Conservation (phyloP, 257 asterid genomes). For the Solanum arcanum region DNA sequence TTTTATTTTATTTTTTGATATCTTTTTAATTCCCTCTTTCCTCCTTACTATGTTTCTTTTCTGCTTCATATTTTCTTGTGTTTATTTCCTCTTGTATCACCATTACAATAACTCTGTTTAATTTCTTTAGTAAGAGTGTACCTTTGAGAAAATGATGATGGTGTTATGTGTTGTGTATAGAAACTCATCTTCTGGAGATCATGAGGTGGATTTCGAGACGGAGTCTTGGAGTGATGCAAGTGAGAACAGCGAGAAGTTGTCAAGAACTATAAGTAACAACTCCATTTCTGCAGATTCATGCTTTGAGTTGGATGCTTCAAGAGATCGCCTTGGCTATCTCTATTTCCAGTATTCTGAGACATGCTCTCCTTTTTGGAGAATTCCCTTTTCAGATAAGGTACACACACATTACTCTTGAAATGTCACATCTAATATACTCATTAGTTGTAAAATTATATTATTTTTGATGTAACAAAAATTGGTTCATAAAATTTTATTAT, state of each 20-base stretch:
- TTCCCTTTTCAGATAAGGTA: slow-evolving; percentile 19
- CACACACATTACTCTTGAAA: background rate
- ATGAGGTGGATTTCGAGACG: background rate
- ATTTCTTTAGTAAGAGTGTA: background rate
- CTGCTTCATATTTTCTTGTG: background rate
- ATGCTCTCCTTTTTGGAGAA: slow-evolving; percentile 15
- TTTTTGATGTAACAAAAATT: background rate
- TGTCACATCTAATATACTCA: background rate
- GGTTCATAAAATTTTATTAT: too few relatives aligned
- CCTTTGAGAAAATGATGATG: background rate
- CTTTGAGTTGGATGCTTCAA: background rate
- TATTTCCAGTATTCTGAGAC: slow-evolving; percentile 12
- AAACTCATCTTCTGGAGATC: background rate
- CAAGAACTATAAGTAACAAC: slow-evolving; percentile 6
- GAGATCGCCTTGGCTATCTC: slow-evolving; percentile 9
- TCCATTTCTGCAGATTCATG: slow-evolving; percentile 4
- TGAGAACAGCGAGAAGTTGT: slow-evolving; percentile 5
- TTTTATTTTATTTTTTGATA: too few relatives aligned
- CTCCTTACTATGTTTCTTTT: background rate
- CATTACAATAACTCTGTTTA: background rate
- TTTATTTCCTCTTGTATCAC: background rate
- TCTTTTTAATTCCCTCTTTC: background rate
- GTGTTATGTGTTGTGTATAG: background rate
- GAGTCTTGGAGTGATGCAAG: slow-evolving; percentile 7
- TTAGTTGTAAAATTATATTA: background rate